Percentiles rank a stretch among this genome's conserved stretches.
Evolutionary conservation across 2,329 filamentous ascomycete genomes (phyloP).

Genomic region (Trichoderma harzianum): DNA sequence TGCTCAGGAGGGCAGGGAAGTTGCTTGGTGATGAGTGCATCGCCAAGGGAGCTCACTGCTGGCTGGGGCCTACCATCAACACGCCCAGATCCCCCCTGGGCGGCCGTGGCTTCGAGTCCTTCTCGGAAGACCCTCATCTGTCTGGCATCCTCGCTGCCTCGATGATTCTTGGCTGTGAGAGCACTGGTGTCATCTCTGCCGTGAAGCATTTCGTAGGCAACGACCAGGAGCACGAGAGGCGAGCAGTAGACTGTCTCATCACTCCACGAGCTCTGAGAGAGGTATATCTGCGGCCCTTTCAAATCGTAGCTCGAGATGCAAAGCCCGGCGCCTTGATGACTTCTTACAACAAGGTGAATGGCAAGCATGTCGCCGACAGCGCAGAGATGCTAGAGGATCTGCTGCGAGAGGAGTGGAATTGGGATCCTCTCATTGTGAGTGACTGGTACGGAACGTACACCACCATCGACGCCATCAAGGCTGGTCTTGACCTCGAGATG

Average conservation of each 20-base stretch:
- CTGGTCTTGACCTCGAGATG: conserved; percentile 5
- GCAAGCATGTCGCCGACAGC: neutral
- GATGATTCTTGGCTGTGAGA: neutral
- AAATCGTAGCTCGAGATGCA: neutral
- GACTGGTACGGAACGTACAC: conserved; percentile 4
- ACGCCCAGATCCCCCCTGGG: neutral
- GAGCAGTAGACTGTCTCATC: conserved; percentile 5
- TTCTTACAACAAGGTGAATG: conserved; percentile 7
- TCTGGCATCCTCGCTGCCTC: neutral
- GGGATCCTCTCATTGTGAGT: conserved; percentile 3
- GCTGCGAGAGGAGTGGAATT: neutral
- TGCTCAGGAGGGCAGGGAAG: neutral
- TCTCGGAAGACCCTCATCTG: neutral
- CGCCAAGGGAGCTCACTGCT: conserved; percentile 1
- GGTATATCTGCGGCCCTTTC: neutral
- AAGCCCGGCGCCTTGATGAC: conserved; percentile 1
- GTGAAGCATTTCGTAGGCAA: conserved; percentile 8
- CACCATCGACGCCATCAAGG: neutral
- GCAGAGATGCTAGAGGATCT: neutral
- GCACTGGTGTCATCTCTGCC: neutral
- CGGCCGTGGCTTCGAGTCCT: neutral
- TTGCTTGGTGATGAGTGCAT: conserved; percentile 2
- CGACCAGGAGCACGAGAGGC: conserved; percentile 1
- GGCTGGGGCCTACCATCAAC: conserved; percentile 3
- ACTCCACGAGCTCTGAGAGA: neutral